Percentiles rank a stretch among this genome's conserved stretches.
These are phyloP conservation scores for Zymoseptoria tritici DNA, from an alignment of 2,329 filamentous ascomycete genomes.

Conservation along the genomic window DNA sequence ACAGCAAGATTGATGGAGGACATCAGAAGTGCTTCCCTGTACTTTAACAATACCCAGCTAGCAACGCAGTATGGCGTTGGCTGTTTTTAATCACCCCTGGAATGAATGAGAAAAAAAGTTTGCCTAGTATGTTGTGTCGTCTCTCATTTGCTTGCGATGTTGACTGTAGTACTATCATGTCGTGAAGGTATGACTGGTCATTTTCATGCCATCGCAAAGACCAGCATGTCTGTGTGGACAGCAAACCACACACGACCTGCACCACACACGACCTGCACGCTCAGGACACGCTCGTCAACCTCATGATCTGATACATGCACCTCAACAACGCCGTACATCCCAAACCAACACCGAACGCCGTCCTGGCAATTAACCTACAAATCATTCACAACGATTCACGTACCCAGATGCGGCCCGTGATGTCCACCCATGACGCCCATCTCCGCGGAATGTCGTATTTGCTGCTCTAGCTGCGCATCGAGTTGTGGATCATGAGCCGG, in stretches of 20 bases:
- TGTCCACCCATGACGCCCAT: not conserved
- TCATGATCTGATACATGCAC: no score
- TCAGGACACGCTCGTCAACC: no score
- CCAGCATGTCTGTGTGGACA: no score
- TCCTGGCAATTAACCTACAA: no score
- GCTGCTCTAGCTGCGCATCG: slow-evolving; percentile 8
- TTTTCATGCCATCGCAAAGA: not conserved
- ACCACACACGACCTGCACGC: no score
- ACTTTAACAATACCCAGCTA: slow-evolving; percentile 1
- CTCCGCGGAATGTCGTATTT: slow-evolving; percentile 3
- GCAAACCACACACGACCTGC: no score
- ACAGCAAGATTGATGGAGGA: slow-evolving; percentile 9
- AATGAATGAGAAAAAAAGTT: not conserved
- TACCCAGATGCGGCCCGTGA: not conserved
- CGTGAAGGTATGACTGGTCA: not conserved
- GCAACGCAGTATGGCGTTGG: not conserved
- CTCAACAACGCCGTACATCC: not conserved
- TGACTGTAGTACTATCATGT: not conserved
- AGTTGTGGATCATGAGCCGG: slow-evolving; percentile 1
- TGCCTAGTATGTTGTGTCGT: not conserved
- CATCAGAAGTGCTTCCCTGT: slow-evolving; percentile 2
- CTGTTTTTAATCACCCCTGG: not conserved
- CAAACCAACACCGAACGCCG: not conserved
- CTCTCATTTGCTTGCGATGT: not conserved
- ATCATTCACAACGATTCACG: no score